These are phyloP conservation scores for Grammothele lineata DNA, from an alignment of 768 basidiomycete species.

Conservation along the genomic window DNA sequence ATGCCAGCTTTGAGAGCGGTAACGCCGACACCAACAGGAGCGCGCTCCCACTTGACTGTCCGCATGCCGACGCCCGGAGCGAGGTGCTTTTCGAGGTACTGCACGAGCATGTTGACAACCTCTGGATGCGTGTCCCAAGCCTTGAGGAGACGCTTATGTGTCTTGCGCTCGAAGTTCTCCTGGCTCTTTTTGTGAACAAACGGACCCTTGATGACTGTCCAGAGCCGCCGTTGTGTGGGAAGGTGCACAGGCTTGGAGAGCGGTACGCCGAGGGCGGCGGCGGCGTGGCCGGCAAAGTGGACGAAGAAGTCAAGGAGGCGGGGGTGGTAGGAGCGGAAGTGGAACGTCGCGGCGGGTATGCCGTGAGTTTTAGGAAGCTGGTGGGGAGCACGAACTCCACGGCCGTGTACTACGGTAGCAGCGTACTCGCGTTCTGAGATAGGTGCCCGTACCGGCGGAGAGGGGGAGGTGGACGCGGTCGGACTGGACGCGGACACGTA, in stretches of 20 bases:
- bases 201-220: constrained; percentile 83
- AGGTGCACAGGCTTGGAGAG: constrained; percentile 58
- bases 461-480: not conserved
- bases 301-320: constrained; percentile 71
- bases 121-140: constrained; percentile 84
- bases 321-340: constrained; percentile 75
- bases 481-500: too few species aligned
- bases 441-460: not conserved
- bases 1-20: constrained; percentile 32
- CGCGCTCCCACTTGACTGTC: constrained; percentile 71
- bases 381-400: constrained; percentile 48
- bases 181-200: constrained; percentile 93
- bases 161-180: constrained; percentile 88
- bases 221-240: constrained; percentile 71
- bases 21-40: constrained; percentile 48
- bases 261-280: constrained; percentile 81
- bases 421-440: constrained; percentile 38
- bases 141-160: constrained; percentile 83
- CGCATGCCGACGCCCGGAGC: constrained; percentile 87
- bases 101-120: constrained; percentile 75
- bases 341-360: constrained; percentile 77
- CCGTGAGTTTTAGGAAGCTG: constrained; percentile 58
- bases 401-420: constrained; percentile 58
- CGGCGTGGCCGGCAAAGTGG: constrained; percentile 81
- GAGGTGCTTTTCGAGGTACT: constrained; percentile 70